Conservation (phyloP, 1,139 yeast genomes). For the Yamadazyma jaroonii region DNA sequence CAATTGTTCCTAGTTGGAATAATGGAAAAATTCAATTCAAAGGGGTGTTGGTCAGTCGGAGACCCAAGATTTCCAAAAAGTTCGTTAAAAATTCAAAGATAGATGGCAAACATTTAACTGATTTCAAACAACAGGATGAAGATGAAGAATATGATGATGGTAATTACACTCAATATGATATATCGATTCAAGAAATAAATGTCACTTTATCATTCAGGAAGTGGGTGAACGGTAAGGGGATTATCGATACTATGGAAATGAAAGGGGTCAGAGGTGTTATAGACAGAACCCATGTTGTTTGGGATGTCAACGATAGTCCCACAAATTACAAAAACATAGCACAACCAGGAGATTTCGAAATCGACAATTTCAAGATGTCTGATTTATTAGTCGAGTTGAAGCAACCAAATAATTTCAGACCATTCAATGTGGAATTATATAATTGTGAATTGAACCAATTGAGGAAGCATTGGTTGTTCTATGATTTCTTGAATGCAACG, state of each 20-base stretch:
- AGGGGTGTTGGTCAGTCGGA: slow-evolving; percentile 80
- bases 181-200: slow-evolving; percentile 82
- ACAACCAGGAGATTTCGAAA: slow-evolving; percentile 89
- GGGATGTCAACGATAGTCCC: slow-evolving; percentile 84
- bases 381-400: slow-evolving; percentile 78
- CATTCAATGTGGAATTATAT: slow-evolving; percentile 82
- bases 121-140: slow-evolving; percentile 9
- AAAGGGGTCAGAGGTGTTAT: slow-evolving; percentile 88
- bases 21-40: slow-evolving; percentile 82
- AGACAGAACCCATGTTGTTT: slow-evolving; percentile 81
- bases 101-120: slow-evolving; percentile 4
- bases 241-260: slow-evolving; percentile 76
- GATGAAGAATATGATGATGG: slow-evolving; percentile 61
- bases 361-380: slow-evolving; percentile 76
- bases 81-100: slow-evolving; percentile 62
- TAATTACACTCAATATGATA: slow-evolving; percentile 91
- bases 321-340: slow-evolving; percentile 71
- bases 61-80: slow-evolving; percentile 59
- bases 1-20: slow-evolving; percentile 93
- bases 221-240: slow-evolving; percentile 90
- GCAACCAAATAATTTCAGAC: slow-evolving; percentile 80
- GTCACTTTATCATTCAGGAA: slow-evolving; percentile 77
- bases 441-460: slow-evolving; percentile 77
- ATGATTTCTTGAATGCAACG: slow-evolving; percentile 81
- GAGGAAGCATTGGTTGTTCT: slow-evolving; percentile 90